Percentiles rank a stretch among this genome's conserved stretches.
These are phyloP conservation scores for Ogataea chonburiensis DNA, from an alignment of 805 yeast genomes.

Conservation along the genomic window DNA sequence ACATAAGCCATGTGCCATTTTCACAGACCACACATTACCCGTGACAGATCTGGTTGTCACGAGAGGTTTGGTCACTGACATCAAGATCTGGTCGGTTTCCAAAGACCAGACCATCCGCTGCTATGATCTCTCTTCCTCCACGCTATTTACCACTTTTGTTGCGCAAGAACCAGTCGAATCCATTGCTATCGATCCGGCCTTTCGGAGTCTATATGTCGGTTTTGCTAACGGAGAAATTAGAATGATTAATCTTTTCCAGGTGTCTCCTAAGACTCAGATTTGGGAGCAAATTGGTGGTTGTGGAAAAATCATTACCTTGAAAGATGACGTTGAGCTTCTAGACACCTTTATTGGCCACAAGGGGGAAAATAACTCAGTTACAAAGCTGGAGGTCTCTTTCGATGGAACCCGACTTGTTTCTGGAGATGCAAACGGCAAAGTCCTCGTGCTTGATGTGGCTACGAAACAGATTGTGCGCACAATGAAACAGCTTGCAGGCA, in stretches of 20 bases:
- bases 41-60: conserved; percentile 42
- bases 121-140: conserved; percentile 51
- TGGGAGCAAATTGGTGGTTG: conserved; percentile 63
- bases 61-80: conserved; percentile 55
- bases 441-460: conserved; percentile 64
- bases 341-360: conserved; percentile 55
- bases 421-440: conserved; percentile 73
- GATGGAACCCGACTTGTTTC: conserved; percentile 74
- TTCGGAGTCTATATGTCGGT: conserved; percentile 72
- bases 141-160: conserved; percentile 69
- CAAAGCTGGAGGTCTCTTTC: conserved; percentile 57
- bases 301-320: conserved; percentile 48
- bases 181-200: conserved; percentile 73
- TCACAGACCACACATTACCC: conserved; percentile 59
- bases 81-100: conserved; percentile 67
- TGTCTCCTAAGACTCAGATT: conserved; percentile 35
- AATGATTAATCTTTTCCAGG: conserved; percentile 48
- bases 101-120: conserved; percentile 72
- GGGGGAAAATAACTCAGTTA: conserved; percentile 38
- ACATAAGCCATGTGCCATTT: conserved; percentile 55
- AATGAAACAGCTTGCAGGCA: conserved; percentile 38
- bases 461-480: conserved; percentile 67
- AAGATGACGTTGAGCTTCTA: conserved; percentile 48
- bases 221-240: conserved; percentile 60
- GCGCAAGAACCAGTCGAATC: conserved; percentile 55